Evolutionary conservation across 2,329 filamentous ascomycete genomes (phyloP).

Genomic region (Pseudogymnoascus sp.): DNA sequence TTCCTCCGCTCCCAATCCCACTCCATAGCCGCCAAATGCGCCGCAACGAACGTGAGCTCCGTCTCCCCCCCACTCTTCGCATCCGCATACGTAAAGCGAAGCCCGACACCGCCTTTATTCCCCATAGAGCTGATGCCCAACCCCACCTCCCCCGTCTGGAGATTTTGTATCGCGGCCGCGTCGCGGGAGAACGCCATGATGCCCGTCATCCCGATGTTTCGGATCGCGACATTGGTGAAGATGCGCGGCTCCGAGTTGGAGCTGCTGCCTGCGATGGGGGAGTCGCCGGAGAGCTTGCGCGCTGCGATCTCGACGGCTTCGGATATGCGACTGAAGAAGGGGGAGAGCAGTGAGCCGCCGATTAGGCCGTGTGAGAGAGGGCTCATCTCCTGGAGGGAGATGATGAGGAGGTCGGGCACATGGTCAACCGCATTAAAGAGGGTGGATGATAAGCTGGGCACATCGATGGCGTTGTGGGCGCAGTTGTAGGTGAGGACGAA

Average conservation of each 20-base stretch:
- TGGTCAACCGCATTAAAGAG: constrained; percentile 57
- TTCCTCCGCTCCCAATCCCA: constrained; percentile 69
- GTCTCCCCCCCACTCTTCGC: constrained; percentile 36
- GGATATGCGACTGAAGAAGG: constrained; percentile 68
- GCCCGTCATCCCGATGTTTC: constrained; percentile 83
- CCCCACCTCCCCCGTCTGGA: constrained; percentile 77
- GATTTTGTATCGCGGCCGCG: constrained; percentile 50
- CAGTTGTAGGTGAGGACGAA: constrained; percentile 90
- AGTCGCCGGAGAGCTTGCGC: constrained; percentile 24
- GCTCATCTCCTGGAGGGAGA: constrained; percentile 80
- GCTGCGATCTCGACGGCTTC: constrained; percentile 67
- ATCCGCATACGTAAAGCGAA: constrained; percentile 58
- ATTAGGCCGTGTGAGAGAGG: constrained; percentile 81
- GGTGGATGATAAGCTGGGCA: constrained; percentile 63
- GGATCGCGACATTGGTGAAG: constrained; percentile 65
- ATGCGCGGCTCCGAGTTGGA: constrained; percentile 31
- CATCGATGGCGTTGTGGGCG: constrained; percentile 64
- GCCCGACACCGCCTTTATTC: constrained; percentile 87
- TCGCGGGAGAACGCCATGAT: constrained; percentile 77
- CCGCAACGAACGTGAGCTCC: constrained; percentile 77
- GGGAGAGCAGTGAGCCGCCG: constrained; percentile 69
- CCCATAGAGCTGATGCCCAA: constrained; percentile 85
- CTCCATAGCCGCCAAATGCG: constrained; percentile 87
- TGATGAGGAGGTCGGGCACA: constrained; percentile 60
- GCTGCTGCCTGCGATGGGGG: constrained; percentile 21